phyloP scores from a whole-genome alignment of 2,329 filamentous ascomycete species.

The Leptographium lundbergii region DNA sequence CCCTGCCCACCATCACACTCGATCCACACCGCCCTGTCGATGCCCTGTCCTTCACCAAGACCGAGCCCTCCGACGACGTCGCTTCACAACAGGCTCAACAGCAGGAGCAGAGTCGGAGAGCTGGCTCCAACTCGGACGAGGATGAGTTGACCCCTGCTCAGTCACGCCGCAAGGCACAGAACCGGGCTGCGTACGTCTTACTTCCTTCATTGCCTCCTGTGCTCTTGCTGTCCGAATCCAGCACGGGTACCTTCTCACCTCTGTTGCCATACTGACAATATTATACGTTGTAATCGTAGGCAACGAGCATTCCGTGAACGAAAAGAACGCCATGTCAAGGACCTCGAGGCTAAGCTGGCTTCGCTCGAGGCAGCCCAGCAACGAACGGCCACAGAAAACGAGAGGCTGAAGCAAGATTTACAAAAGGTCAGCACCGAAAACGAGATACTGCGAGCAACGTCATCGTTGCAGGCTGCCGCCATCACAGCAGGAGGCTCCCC shows the following conservation, averaged over 20 bases:
- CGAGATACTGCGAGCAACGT: conserved; percentile 78
- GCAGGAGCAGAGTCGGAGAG: conserved; percentile 16
- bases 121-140: conserved; percentile 42
- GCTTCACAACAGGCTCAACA: conserved; percentile 14
- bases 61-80: conserved; percentile 24
- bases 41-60: conserved; percentile 22
- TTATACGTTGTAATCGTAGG: conserved; percentile 30
- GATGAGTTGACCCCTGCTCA: conserved; percentile 43
- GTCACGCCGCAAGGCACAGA: conserved; percentile 47
- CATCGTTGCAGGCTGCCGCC: conserved; percentile 23
- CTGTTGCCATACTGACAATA: background rate
- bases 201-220: background rate
- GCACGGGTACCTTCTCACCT: background rate
- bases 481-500: conserved; percentile 23
- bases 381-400: conserved; percentile 67
- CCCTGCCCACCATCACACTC: conserved; percentile 7
- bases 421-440: conserved; percentile 82
- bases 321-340: conserved; percentile 83
- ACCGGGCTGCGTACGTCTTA: conserved; percentile 44
- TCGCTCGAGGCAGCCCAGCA: conserved; percentile 63
- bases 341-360: conserved; percentile 77
- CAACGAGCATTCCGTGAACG: conserved; percentile 94
- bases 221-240: background rate
- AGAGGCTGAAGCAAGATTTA: conserved; percentile 71
- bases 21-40: conserved; percentile 17